Percentiles rank a stretch among this genome's conserved stretches.
Conservation (phyloP, 2,329 filamentous ascomycete species). For the Colletotrichum lini region DNA sequence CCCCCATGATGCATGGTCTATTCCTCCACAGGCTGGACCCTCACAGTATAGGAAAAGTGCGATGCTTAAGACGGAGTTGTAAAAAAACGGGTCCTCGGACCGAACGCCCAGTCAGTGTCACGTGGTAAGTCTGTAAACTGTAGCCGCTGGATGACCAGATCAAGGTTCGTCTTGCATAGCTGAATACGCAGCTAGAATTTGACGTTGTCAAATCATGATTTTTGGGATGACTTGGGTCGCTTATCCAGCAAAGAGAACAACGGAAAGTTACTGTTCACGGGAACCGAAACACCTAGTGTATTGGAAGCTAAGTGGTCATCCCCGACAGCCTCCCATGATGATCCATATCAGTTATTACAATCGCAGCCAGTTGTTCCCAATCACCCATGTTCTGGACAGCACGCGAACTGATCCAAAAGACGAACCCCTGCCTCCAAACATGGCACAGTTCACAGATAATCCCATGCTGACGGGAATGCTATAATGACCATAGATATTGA, state of each 20-base stretch:
- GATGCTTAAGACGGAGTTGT: no score
- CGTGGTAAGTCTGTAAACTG: not conserved
- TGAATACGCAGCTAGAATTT: not conserved
- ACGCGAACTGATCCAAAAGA: not conserved
- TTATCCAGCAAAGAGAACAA: not conserved
- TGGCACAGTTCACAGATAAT: no score
- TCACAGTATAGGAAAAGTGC: not conserved
- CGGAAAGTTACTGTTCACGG: not conserved
- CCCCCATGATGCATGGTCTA: no score
- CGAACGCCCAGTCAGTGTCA: not conserved
- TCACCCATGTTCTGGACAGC: no score
- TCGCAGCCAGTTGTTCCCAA: no score
- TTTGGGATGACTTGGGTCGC: not conserved
- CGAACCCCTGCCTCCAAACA: not conserved
- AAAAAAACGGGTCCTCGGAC: not conserved
- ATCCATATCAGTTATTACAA: not conserved
- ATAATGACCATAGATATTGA: no score
- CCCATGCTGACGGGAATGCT: no score
- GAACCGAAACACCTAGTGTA: not conserved
- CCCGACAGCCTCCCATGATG: no score
- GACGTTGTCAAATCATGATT: not conserved
- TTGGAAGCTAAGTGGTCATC: not conserved
- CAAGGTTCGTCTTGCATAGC: not conserved
- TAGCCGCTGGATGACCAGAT: not conserved
- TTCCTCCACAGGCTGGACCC: not conserved